Percentiles rank a stretch among this genome's conserved stretches.
These are phyloP conservation scores for Aspergillus wentii DNA, from an alignment of 495 filamentous ascomycete species.

Conservation along the genomic window DNA sequence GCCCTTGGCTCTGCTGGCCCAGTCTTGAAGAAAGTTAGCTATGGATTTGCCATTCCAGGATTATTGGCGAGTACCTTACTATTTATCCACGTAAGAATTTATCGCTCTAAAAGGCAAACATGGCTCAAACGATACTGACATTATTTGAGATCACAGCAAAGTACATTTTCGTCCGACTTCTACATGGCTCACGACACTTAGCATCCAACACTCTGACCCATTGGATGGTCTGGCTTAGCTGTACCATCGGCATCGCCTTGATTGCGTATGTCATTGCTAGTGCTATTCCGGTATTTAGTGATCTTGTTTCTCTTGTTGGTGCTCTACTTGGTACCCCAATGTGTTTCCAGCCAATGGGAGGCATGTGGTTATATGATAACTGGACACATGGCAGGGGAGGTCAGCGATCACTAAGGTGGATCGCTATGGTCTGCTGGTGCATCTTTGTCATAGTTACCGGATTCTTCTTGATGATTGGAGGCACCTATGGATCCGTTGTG, in stretches of 20 bases:
- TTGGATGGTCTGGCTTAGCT: constrained; percentile 24
- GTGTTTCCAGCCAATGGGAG: constrained; percentile 16
- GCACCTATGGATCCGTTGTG: constrained; percentile 48
- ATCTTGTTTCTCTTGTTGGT: constrained; percentile 47
- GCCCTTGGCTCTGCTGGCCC: constrained; percentile 62
- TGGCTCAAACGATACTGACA: constrained; percentile 25
- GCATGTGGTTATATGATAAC: constrained; percentile 25
- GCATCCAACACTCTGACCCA: constrained; percentile 20
- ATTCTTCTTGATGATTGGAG: constrained; percentile 41
- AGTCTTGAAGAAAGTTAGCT: constrained; percentile 62
- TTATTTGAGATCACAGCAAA: constrained; percentile 25
- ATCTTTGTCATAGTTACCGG: constrained; percentile 20
- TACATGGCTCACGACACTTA: constrained; percentile 23
- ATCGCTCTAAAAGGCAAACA: too few relatives aligned
- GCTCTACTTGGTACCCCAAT: constrained; percentile 38
- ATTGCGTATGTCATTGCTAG: constrained; percentile 27
- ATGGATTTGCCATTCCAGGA: constrained; percentile 66
- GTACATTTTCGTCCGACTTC: constrained; percentile 28
- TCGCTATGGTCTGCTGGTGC: constrained; percentile 12
- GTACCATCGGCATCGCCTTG: constrained; percentile 15
- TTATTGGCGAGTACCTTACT: constrained; percentile 25
- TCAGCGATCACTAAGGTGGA: constrained; percentile 21
- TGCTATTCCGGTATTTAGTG: constrained; percentile 57
- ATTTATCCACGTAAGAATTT: constrained; percentile 34
- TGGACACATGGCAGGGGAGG: too few relatives aligned